These are phyloP conservation scores for Phalaenopsis hybrid DNA, from an alignment of 116 monocot species.

Conservation along the genomic window DNA sequence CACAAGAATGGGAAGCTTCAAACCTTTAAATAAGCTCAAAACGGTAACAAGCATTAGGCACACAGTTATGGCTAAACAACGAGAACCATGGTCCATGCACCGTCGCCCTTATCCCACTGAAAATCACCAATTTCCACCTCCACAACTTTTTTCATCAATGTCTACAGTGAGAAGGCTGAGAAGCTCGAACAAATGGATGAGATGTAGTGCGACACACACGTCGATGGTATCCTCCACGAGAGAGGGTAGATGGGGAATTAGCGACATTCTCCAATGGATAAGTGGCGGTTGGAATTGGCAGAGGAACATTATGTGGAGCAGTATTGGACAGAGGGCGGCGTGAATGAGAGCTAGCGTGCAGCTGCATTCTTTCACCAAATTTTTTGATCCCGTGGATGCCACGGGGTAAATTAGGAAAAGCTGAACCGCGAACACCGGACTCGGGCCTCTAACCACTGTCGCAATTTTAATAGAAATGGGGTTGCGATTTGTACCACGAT, in stretches of 20 bases:
- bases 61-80: conserved; percentile 84
- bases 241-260: conserved; percentile 16
- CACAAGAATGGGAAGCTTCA: conserved; percentile 1
- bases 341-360: too few relatives aligned
- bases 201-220: conserved; percentile 61
- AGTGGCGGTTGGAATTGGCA: conserved; percentile 33
- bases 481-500: too few relatives aligned
- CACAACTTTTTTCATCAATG: conserved; percentile 53
- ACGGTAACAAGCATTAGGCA: conserved; percentile 68
- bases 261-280: conserved; percentile 48
- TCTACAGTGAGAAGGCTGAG: conserved; percentile 30
- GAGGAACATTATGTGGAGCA: conserved; percentile 45
- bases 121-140: conserved; percentile 52
- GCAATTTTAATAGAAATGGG: too few relatives aligned
- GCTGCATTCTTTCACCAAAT: too few relatives aligned
- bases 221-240: conserved; percentile 25
- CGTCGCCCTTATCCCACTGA: conserved; percentile 33
- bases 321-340: conserved; percentile 27
- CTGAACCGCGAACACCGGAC: too few relatives aligned
- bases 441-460: too few relatives aligned
- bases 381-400: too few relatives aligned
- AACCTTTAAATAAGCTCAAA: conserved; percentile 20
- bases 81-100: conserved; percentile 68
- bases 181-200: conserved; percentile 25
- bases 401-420: too few relatives aligned